These are phyloP conservation scores for Epithemia pelagica DNA, from an alignment of 108 stramenopile species.

Conservation along the genomic window DNA sequence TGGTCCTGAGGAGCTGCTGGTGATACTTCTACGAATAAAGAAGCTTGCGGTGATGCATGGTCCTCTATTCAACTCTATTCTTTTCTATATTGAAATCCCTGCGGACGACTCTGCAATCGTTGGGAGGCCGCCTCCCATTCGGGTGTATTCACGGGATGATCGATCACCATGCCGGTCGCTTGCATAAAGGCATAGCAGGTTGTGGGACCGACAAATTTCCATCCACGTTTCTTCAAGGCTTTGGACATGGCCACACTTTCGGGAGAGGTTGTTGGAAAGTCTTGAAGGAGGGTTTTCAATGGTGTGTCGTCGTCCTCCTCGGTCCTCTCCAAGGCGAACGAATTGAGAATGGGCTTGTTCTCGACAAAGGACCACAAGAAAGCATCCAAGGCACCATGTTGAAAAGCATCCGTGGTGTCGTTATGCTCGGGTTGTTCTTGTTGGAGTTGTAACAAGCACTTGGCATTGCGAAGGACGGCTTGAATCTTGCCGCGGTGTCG, in stretches of 20 bases:
- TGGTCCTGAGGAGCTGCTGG: no score
- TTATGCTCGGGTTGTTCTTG: constrained; percentile 6
- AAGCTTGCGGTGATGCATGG: no score
- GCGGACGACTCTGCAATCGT: constrained; percentile 33
- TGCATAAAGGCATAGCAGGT: constrained; percentile 62
- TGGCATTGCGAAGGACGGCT: constrained; percentile 46
- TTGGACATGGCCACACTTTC: constrained; percentile 57
- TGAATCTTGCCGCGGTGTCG: constrained; percentile 56
- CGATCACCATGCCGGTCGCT: constrained; percentile 52
- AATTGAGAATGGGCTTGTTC: constrained; percentile 54
- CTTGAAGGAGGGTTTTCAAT: not conserved
- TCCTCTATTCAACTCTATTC: not conserved
- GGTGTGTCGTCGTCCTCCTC: constrained; percentile 15
- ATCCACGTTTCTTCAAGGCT: constrained; percentile 40
- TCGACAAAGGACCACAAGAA: constrained; percentile 59
- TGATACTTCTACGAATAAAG: no score
- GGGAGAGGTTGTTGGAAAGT: not conserved
- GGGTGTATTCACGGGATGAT: constrained; percentile 40
- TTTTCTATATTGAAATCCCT: constrained; percentile 31
- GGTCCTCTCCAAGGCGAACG: constrained; percentile 17
- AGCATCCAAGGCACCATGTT: constrained; percentile 18
- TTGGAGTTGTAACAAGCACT: constrained; percentile 24
- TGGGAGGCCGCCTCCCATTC: constrained; percentile 36
- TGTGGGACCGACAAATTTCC: constrained; percentile 56
- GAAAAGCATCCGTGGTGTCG: not conserved